These are phyloP conservation scores for Zygoascus biomembranicola DNA, from an alignment of 805 yeast genomes.

Conservation along the genomic window DNA sequence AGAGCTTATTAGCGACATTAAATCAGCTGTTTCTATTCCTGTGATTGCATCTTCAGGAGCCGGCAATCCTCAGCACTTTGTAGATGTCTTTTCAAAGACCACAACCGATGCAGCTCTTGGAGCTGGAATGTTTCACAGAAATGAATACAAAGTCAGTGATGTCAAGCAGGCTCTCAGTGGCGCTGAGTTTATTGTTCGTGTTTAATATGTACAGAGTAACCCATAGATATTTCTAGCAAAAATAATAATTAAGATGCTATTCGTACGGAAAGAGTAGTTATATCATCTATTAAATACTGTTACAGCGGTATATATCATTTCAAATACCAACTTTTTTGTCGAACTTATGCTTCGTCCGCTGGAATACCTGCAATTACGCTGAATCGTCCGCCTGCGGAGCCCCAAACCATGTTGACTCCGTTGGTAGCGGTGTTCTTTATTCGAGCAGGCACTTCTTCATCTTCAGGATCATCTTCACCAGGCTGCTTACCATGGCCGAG, in stretches of 20 bases:
- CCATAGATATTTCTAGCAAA: no score
- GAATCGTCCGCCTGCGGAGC: slow-evolving; percentile 97
- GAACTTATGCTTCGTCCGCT: not conserved
- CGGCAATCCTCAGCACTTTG: slow-evolving; percentile 85
- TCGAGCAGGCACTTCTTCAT: slow-evolving; percentile 79
- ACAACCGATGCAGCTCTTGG: slow-evolving; percentile 94
- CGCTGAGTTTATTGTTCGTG: slow-evolving; percentile 53
- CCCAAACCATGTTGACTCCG: slow-evolving; percentile 55
- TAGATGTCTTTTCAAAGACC: slow-evolving; percentile 75
- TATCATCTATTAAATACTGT: not conserved
- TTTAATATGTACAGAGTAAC: not conserved
- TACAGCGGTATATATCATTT: not conserved
- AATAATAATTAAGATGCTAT: no score
- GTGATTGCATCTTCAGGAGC: slow-evolving; percentile 98
- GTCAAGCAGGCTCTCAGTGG: slow-evolving; percentile 62
- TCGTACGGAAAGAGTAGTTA: no score
- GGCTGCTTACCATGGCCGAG: slow-evolving; percentile 80
- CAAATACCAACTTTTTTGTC: not conserved
- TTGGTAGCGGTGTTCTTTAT: slow-evolving; percentile 92
- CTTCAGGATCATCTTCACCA: slow-evolving; percentile 82
- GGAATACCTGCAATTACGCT: slow-evolving; percentile 75
- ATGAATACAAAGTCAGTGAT: slow-evolving; percentile 78
- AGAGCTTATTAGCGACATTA: slow-evolving; percentile 74
- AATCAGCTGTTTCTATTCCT: slow-evolving; percentile 71
- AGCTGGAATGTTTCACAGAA: slow-evolving; percentile 97